Evolutionary conservation across 108 stramenopile genomes (phyloP).

Genomic region (Cyclotella baltica): DNA sequence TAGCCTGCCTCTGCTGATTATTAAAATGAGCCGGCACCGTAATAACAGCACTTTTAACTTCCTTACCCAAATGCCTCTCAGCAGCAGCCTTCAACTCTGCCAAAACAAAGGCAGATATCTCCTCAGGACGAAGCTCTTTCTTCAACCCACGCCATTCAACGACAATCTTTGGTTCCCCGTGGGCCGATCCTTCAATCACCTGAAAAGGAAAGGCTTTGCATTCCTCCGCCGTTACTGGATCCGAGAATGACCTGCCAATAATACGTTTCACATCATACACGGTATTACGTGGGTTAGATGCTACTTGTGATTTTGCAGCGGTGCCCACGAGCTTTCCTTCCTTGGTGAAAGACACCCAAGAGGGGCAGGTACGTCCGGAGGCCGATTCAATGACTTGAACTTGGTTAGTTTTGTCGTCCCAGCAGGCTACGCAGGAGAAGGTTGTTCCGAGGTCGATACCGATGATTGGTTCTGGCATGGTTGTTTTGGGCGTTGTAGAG

Average conservation of each 20-base stretch:
- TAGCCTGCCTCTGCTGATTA: slow-evolving; percentile 90
- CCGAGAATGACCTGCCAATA: slow-evolving; percentile 64
- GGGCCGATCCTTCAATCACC: slow-evolving; percentile 51
- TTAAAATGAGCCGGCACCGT: slow-evolving; percentile 92
- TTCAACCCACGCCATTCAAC: slow-evolving; percentile 60
- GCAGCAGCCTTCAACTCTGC: slow-evolving; percentile 66
- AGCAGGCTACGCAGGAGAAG: slow-evolving; percentile 59
- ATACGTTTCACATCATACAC: slow-evolving; percentile 78
- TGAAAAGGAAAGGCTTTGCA: slow-evolving; percentile 60
- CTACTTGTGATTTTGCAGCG: slow-evolving; percentile 70
- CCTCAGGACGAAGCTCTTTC: slow-evolving; percentile 70
- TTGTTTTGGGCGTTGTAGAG: slow-evolving; percentile 8
- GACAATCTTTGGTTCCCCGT: slow-evolving; percentile 55
- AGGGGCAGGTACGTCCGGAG: slow-evolving; percentile 88
- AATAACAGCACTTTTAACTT: slow-evolving; percentile 77
- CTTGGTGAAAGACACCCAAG: slow-evolving; percentile 83
- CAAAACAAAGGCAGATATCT: slow-evolving; percentile 70
- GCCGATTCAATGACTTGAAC: slow-evolving; percentile 85
- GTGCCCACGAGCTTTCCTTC: slow-evolving; percentile 63
- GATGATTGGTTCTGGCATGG: slow-evolving; percentile 59
- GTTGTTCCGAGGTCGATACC: slow-evolving; percentile 67
- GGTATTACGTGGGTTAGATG: slow-evolving; percentile 64
- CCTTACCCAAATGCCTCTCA: slow-evolving; percentile 56
- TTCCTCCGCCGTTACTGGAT: slow-evolving; percentile 64
- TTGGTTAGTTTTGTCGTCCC: slow-evolving; percentile 37